Base-by-base conservation (phyloP, 352 stramenopile genomes). In the Pythium aquatile region DNA sequence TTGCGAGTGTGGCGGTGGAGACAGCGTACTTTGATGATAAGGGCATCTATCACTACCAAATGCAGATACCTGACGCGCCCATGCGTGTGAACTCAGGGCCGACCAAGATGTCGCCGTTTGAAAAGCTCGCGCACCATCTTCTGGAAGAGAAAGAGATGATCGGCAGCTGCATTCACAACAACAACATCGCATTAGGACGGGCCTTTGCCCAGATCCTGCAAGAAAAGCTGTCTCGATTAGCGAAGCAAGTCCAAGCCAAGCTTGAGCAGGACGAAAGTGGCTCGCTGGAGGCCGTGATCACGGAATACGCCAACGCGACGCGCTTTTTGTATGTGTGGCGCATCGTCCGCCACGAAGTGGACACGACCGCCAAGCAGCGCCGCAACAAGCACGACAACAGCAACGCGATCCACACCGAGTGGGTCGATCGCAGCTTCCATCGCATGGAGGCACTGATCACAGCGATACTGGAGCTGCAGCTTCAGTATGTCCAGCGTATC, bases 91-190 rank as follows among this genome's bases (percentile, higher is more conserved):
- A 58, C 26, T 40, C 40, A 10, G 7, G 35, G 14, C 26, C 24
- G 1, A 13, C 37, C 42, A 61, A 30, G 44, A 47, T 87, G 10
- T 92, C 81, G 13, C 72, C 69, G 5, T 90, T 88, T 55, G 81
- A 90, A 20, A 91, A 87, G 54, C 68, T 92, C 3, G 62, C 76
- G 3, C 83, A 92, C 39, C 79, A 90, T 61, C 73, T 92, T 52
- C 73, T 92, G 0, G 83, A 92, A 74, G 83, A 92, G 42, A 88
- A 73, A 3, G 83, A 92, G 46, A 70, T 88, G 17, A 65, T 91
- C n/a, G 75, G 79, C 9, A 74, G 74, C 9, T 88, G 74, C 52
- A 73, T 92, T 16, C 77, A 92, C 58, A 77, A 83, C 16, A 83
- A 84, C 52, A 91, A 85, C 30, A 67, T 80, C 8, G 73, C 83